Percentiles rank a stretch among this genome's conserved stretches.
Conservation (phyloP, 495 filamentous ascomycete genomes). For the Cryomyces antarcticus region DNA sequence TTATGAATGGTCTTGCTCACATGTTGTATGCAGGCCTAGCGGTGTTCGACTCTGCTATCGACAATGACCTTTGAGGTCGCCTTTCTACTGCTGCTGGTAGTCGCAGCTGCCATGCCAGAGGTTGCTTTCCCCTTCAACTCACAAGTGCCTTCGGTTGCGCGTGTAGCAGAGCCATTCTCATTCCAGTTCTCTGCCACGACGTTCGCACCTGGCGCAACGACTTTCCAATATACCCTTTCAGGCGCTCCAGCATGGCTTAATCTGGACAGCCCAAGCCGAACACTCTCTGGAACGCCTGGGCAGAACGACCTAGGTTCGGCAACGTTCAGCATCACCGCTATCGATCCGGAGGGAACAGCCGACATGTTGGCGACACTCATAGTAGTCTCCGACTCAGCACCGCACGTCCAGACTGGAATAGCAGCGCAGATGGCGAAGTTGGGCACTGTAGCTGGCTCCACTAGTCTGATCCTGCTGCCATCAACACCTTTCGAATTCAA, state of each 20-base stretch:
- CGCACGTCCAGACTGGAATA: slow-evolving; percentile 9
- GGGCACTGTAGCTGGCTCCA: slow-evolving; percentile 13
- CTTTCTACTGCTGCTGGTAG: neutral
- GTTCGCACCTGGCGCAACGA: slow-evolving; percentile 31
- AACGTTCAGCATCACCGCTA: slow-evolving; percentile 23
- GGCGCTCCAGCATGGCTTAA: slow-evolving; percentile 48
- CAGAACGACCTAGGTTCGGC: slow-evolving; percentile 32
- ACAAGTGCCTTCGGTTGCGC: slow-evolving; percentile 57
- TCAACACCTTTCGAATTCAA: slow-evolving; percentile 9
- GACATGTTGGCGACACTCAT: slow-evolving; percentile 14
- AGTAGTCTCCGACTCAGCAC: slow-evolving; percentile 8
- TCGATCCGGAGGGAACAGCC: slow-evolving; percentile 9
- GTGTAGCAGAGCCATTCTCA: slow-evolving; percentile 37
- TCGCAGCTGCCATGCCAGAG: slow-evolving; percentile 21
- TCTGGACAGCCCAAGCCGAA: slow-evolving; percentile 38
- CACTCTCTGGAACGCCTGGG: slow-evolving; percentile 43
- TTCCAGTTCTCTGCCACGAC: slow-evolving; percentile 52
- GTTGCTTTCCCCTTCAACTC: slow-evolving; percentile 54
- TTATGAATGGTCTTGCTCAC: too few species aligned
- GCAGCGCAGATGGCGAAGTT: slow-evolving; percentile 9
- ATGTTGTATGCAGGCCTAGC: too few species aligned
- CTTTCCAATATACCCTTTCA: slow-evolving; percentile 40
- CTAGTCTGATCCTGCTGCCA: slow-evolving; percentile 9
- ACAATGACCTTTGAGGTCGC: too few species aligned
- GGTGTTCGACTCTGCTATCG: too few species aligned